Conservation (phyloP, 2,329 filamentous ascomycete genomes). For the Epichloe hybrida region DNA sequence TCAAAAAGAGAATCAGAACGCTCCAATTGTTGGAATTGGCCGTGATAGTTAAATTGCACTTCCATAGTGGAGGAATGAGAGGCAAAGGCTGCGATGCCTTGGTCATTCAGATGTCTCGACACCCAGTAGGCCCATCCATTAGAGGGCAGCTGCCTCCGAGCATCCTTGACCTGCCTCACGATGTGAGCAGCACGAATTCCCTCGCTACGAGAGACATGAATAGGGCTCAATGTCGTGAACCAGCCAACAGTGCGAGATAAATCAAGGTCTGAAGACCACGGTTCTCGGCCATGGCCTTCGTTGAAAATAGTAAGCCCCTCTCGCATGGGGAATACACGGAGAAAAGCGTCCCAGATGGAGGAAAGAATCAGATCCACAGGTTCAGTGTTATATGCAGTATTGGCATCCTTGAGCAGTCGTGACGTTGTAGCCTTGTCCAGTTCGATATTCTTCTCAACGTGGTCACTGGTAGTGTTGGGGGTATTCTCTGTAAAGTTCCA, state of each 20-base stretch:
- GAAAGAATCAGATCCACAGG: slow-evolving; percentile 21
- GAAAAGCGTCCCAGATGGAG: slow-evolving; percentile 16
- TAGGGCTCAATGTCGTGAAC: slow-evolving; percentile 24
- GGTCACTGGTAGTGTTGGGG: background rate
- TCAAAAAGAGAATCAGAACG: slow-evolving; percentile 9
- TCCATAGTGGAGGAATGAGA: slow-evolving; percentile 3
- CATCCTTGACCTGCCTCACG: slow-evolving; percentile 1
- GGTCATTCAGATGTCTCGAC: background rate
- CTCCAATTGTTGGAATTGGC: slow-evolving; percentile 7
- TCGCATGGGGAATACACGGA: slow-evolving; percentile 13
- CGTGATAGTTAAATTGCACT: slow-evolving; percentile 7
- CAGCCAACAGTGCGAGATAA: slow-evolving; percentile 23
- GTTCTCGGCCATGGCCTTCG: slow-evolving; percentile 15
- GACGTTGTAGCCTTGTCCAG: slow-evolving; percentile 2
- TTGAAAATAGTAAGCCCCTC: slow-evolving; percentile 16
- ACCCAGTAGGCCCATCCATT: slow-evolving; percentile 4
- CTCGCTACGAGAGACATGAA: slow-evolving; percentile 4
- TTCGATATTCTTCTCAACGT: background rate
- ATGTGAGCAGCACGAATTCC: background rate
- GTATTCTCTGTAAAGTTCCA: background rate
- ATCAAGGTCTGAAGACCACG: slow-evolving; percentile 16
- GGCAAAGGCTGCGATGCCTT: background rate
- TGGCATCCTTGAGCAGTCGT: slow-evolving; percentile 4
- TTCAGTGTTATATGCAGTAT: slow-evolving; percentile 16
- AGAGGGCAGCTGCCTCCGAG: background rate